Evolutionary conservation across 169 alveolate genomes (phyloP), one percentile per base, ranked within the genome.

Genomic region (Cryptosporidium baileyi): DNA sequence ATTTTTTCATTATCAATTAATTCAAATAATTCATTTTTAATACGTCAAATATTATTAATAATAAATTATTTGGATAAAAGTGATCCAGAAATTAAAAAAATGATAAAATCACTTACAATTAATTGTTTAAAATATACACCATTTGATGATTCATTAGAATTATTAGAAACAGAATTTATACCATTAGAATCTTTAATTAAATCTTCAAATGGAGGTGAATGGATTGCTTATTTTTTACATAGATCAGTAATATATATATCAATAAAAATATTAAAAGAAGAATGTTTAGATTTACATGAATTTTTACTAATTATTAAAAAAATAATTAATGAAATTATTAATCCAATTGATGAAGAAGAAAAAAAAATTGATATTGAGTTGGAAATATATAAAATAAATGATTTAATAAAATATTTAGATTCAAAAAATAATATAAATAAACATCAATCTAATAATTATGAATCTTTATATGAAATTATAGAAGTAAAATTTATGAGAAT

Each of bases 221-320:
- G 85, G 85, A 67, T 74, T 3, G 85, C 85, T 22, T 74, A 54
- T 38, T 74, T 74, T 57, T 40, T 74, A 43, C 67, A 54, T 24
- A 51, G 85, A 41, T 74, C 85, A 0, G 85, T 41, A 24, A 54
- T 74, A 5, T 59, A 67, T 49, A 54, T 67, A 0, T 74, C 85
- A 17, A 11, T 74, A 8, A 40, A 54, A 32, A 34, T 59, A 2
- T 57, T 74, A 22, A 47, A 54, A 7, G n/a, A n/a, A n/a, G 28
- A 24, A 19, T 74, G 85, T 38, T 30, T 54, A n/a, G 67, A 74
- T 7, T 24, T 19, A 7, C 1, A 36, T 5, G 57, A 24, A 34
- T 57, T 57, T 34, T 17, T 54, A 13, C 41, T 34, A 3, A 41
- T 3, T 5, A 57, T 54, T 9, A 54, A 36, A 51, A 17, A 28